Conservation (phyloP, 176 grass and related monocot genomes). For the Raddia distichophylla region DNA sequence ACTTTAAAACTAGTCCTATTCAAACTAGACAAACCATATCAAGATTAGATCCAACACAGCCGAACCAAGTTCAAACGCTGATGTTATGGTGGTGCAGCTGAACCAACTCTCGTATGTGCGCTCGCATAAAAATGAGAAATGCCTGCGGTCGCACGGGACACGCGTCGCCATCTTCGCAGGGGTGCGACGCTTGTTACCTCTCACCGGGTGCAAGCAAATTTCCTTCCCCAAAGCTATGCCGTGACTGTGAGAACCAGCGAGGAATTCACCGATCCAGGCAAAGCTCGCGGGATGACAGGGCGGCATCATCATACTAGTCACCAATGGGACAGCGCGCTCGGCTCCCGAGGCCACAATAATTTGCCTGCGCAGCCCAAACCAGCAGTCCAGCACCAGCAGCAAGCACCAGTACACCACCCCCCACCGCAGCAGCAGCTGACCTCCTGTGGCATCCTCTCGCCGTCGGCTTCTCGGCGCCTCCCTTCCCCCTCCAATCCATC, state of each 20-base stretch:
- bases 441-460: slow-evolving; percentile 21
- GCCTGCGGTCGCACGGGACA: no score
- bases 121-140: no score
- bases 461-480: slow-evolving; percentile 20
- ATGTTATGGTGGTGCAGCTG: no score
- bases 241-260: background rate
- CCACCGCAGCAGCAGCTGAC: slow-evolving; percentile 30
- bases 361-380: slow-evolving; percentile 40
- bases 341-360: slow-evolving; percentile 53
- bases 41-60: no score
- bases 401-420: background rate
- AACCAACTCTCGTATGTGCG: no score
- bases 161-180: no score
- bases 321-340: slow-evolving; percentile 44
- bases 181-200: no score
- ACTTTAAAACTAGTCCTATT: no score
- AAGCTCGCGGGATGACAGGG: slow-evolving; percentile 28
- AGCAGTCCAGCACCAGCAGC: slow-evolving; percentile 16
- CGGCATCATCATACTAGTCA: slow-evolving; percentile 49
- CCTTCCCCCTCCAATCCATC: background rate
- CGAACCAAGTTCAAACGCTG: no score
- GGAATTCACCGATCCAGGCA: slow-evolving; percentile 21
- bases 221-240: no score
- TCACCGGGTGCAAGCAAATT: no score
- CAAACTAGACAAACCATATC: no score